These are phyloP conservation scores for Vitis hybrid DNA, from an alignment of 177 flowering plant species.

Conservation along the genomic window DNA sequence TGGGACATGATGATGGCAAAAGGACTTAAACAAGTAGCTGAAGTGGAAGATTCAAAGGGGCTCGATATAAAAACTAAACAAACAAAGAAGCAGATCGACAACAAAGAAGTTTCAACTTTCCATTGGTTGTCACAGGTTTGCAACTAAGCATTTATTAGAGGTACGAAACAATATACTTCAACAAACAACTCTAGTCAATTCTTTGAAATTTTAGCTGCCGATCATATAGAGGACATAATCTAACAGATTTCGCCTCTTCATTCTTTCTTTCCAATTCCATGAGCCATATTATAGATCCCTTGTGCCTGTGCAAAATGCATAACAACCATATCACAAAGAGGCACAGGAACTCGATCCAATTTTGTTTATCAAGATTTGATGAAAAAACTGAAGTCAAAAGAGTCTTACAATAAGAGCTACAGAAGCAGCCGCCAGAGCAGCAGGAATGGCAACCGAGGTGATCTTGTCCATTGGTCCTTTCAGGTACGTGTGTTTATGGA, in stretches of 20 bases:
- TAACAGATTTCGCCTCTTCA: conserved; percentile 21
- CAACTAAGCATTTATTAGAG: conserved; percentile 12
- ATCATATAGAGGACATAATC: not conserved
- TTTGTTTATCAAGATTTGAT: not conserved
- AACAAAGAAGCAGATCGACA: no score
- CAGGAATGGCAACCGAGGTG: conserved; percentile 85
- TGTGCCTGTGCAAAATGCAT: conserved; percentile 44
- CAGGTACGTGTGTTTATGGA: conserved; percentile 69
- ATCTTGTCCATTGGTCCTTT: conserved; percentile 72
- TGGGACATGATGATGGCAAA: no score
- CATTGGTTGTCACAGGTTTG: not conserved
- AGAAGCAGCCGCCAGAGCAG: conserved; percentile 54
- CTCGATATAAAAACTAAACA: no score
- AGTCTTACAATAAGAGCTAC: conserved; percentile 57
- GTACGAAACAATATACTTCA: not conserved
- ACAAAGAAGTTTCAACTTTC: no score
- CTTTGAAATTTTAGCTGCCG: not conserved
- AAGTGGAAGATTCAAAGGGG: no score
- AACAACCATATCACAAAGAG: not conserved
- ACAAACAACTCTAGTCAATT: not conserved
- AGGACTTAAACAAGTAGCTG: no score
- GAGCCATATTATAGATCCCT: conserved; percentile 78
- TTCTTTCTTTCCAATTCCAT: conserved; percentile 85
- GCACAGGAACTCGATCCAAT: no score
- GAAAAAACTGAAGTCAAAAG: not conserved